Base-by-base conservation (phyloP, 352 stramenopile species). In the Pythium phragmiticola region DNA sequence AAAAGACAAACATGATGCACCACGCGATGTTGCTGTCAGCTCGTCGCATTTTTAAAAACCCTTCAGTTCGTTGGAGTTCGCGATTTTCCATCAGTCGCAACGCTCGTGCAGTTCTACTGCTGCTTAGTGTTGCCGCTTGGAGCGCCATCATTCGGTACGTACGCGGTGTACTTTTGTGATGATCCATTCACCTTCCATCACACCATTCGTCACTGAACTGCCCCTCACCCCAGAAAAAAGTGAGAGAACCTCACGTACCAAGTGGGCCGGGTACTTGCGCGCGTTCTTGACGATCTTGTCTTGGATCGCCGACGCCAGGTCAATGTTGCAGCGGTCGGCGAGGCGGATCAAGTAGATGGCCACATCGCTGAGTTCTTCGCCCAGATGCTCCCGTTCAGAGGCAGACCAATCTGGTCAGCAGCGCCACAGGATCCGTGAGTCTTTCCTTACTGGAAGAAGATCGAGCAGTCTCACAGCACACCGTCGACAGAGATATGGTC, bases 341-440 rank as follows among this genome's bases (percentile, higher is more conserved):
- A 99, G 82, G n/a, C 92, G 87, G 14, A 99, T 78, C 14, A 98
- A 75, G 69, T 99, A 99, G 67, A 99, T 98, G 19, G 96, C 69
- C 54, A 99, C 95, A 76, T 99, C 96, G 23, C 94, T 97, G 37
- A 99, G 80, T 78, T 99, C 96, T 73, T 99, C 93, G 37, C 89
- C 92, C 9, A 98, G 60, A 59, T 98, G 93, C 64, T 93, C 85
- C 13, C 91, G 74, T 49, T 98, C 82, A 19, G 88, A 76, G 1
- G 78, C 52, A 7, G 72, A 78, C 82, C 75, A 94, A 54, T 87
- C 84, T 87, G 60, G 36, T 4, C 5, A 34, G 36, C 2, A 9
- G 2, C 37, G 13, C 7, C 34, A 39, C 7, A 30, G 13, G 4
- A 30, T 4, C 4, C 13, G 43, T 28, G 43, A 30, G 21, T 30